Evolutionary conservation across 2,329 filamentous ascomycete species (phyloP).

Genomic region (Beauveria rudraprayagi): DNA sequence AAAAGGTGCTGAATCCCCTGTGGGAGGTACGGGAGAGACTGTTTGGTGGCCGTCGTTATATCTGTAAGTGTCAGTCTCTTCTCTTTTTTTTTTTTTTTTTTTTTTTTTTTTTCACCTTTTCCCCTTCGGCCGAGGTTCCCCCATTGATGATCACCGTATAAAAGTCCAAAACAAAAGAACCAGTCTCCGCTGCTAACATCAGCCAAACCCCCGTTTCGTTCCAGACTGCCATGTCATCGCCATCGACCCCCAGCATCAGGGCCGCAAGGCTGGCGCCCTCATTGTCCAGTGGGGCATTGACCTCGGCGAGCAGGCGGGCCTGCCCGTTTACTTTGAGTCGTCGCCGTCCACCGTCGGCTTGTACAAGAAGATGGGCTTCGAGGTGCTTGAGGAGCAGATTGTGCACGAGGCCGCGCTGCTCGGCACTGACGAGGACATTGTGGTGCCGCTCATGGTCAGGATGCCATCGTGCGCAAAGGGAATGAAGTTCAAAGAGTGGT

Average conservation of each 20-base stretch:
- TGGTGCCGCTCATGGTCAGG: slow-evolving; percentile 33
- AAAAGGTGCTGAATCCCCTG: slow-evolving; percentile 32
- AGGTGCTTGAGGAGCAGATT: slow-evolving; percentile 29
- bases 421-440: slow-evolving; percentile 27
- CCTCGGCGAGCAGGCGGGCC: slow-evolving; percentile 24
- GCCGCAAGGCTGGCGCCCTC: slow-evolving; percentile 32
- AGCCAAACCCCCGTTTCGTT: slow-evolving; percentile 2
- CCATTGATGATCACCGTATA: not conserved
- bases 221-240: slow-evolving; percentile 35
- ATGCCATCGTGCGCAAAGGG: slow-evolving; percentile 28
- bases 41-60: slow-evolving; percentile 30
- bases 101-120: not conserved
- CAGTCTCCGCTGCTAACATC: not conserved
- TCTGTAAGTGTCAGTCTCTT: slow-evolving; percentile 28
- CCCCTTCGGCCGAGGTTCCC: not conserved
- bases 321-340: slow-evolving; percentile 41
- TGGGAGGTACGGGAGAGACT: slow-evolving; percentile 33
- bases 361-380: slow-evolving; percentile 40
- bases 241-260: slow-evolving; percentile 35
- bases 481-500: slow-evolving; percentile 29
- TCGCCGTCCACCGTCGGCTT: slow-evolving; percentile 32
- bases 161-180: not conserved
- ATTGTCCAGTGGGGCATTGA: slow-evolving; percentile 34
- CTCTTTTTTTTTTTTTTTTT: not conserved
- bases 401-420: slow-evolving; percentile 30